A percentile compares a stretch with the other conserved stretches of the same genome.
phyloP scores from a whole-genome alignment of 2,329 filamentous ascomycete genomes.

The Tympanopsis confertula region DNA sequence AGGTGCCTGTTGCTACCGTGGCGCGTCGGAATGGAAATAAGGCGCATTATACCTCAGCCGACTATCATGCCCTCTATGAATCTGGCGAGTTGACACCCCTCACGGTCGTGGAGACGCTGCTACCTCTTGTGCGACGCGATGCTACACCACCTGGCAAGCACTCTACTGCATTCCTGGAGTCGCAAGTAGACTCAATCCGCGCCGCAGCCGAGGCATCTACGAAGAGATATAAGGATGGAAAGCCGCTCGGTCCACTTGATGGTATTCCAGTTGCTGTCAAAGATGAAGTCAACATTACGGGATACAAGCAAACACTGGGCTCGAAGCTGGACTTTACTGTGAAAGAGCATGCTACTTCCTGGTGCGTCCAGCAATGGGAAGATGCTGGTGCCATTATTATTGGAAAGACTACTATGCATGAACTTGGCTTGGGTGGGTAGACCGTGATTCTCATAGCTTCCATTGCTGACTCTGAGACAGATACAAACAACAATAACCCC shows the following conservation, averaged over 20 bases:
- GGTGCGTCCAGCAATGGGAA: constrained; percentile 59
- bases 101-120: constrained; percentile 29
- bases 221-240: constrained; percentile 34
- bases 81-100: constrained; percentile 31
- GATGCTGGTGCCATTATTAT: constrained; percentile 62
- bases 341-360: constrained; percentile 40
- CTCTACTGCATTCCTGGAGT: constrained; percentile 30
- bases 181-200: constrained; percentile 25
- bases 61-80: constrained; percentile 31
- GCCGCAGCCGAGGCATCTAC: constrained; percentile 31
- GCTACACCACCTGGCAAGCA: constrained; percentile 22
- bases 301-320: constrained; percentile 57
- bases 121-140: constrained; percentile 31
- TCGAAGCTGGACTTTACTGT: constrained; percentile 48
- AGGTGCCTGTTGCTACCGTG: constrained; percentile 37
- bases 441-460: background rate
- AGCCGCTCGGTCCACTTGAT: constrained; percentile 52
- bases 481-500: constrained; percentile 67
- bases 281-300: constrained; percentile 66
- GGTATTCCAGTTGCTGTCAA: constrained; percentile 67
- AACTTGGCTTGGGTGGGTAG: constrained; percentile 53
- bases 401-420: constrained; percentile 68
- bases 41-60: constrained; percentile 36
- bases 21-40: constrained; percentile 33
- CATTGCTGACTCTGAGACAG: constrained; percentile 18